Conservation (phyloP, 805 yeast species). For the Brettanomyces anomalus region DNA sequence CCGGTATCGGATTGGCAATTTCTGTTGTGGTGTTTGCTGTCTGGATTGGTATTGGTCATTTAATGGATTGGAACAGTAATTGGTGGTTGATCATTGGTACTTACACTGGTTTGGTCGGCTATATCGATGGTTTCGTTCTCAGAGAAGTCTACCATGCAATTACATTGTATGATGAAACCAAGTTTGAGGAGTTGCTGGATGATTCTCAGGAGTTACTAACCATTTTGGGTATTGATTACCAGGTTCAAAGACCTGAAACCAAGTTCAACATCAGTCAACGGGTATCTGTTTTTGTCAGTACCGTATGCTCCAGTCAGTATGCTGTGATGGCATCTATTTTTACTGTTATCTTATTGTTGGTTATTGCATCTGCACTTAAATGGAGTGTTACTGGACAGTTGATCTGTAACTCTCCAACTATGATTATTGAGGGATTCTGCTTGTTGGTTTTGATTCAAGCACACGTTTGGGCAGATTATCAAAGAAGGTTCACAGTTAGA, state of each 20-base stretch:
- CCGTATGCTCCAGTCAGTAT: constrained; percentile 24
- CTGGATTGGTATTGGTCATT: constrained; percentile 30
- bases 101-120: constrained; percentile 36
- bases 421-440: constrained; percentile 36
- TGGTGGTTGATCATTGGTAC: constrained; percentile 42
- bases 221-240: constrained; percentile 16
- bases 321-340: constrained; percentile 23
- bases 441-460: constrained; percentile 30
- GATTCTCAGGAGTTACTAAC: constrained; percentile 26
- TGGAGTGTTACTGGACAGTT: constrained; percentile 35
- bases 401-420: constrained; percentile 32
- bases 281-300: constrained; percentile 18
- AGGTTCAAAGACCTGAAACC: constrained; percentile 5
- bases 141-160: constrained; percentile 29
- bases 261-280: constrained; percentile 3
- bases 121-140: constrained; percentile 33
- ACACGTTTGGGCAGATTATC: constrained; percentile 22
- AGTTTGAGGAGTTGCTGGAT: constrained; percentile 20
- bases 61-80: constrained; percentile 28
- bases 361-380: constrained; percentile 24
- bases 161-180: constrained; percentile 12
- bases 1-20: constrained; percentile 31
- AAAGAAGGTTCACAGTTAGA: constrained; percentile 5
- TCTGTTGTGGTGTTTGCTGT: constrained; percentile 25
- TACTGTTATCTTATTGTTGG: constrained; percentile 23